phyloP scores from a whole-genome alignment of 805 yeast genomes.

The Candida hungchunana region DNA sequence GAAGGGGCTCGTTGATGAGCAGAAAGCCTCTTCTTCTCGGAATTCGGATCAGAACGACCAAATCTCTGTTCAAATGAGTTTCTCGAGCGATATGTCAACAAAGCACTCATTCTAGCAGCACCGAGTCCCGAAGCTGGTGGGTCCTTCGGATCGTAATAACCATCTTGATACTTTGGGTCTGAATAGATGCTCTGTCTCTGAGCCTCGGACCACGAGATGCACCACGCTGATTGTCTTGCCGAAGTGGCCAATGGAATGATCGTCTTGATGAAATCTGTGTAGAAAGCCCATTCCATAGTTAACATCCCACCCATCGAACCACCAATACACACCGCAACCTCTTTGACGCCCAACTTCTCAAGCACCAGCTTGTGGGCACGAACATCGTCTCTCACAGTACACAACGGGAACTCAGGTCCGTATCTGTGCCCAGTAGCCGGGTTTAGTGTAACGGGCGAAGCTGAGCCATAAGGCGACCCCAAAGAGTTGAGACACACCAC shows the following conservation, averaged over 20 bases:
- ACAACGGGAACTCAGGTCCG: conserved; percentile 94
- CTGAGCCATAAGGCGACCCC: conserved; percentile 95
- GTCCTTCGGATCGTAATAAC: conserved; percentile 72
- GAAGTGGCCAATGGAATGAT: conserved; percentile 88
- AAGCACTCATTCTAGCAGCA: conserved; percentile 97
- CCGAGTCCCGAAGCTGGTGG: conserved; percentile 85
- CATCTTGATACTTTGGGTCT: conserved; percentile 90
- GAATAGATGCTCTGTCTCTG: conserved; percentile 95
- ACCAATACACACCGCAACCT: conserved; percentile 83
- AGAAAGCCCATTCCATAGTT: conserved; percentile 82
- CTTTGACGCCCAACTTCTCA: conserved; percentile 74
- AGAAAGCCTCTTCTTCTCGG: conserved; percentile 10
- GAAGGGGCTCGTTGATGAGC: conserved; percentile 33
- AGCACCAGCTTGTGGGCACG: conserved; percentile 70
- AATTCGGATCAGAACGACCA: conserved; percentile 72
- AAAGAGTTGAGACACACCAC: conserved; percentile 87
- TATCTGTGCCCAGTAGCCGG: conserved; percentile 70
- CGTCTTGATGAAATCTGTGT: conserved; percentile 58
- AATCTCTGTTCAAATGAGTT: conserved; percentile 88
- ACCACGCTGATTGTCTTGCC: conserved; percentile 96
- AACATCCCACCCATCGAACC: conserved; percentile 99
- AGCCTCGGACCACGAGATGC: conserved; percentile 98
- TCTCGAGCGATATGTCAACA: conserved; percentile 87
- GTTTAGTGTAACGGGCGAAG: conserved; percentile 83
- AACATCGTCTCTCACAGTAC: conserved; percentile 92